Percentiles rank a stretch among this genome's conserved stretches.
Evolutionary conservation across 2,329 filamentous ascomycete species (phyloP).

Genomic region (Alternaria tenuissima): DNA sequence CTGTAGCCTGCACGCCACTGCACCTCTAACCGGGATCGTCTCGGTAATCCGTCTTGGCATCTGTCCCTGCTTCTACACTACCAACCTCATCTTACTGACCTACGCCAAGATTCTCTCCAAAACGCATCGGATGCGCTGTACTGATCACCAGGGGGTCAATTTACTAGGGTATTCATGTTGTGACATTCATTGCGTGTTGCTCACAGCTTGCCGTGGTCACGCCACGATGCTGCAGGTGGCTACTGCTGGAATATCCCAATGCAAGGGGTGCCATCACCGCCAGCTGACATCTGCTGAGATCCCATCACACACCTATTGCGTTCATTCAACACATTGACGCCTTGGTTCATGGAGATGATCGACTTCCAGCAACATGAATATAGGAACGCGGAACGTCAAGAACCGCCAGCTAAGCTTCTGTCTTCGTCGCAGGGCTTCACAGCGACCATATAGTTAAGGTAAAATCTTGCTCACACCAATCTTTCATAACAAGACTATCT

Average conservation of each 20-base stretch:
- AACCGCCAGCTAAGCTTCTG: neutral
- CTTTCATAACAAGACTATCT: neutral
- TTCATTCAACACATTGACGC: neutral
- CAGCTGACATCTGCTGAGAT: neutral
- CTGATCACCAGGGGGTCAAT: accelerated
- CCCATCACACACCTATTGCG: neutral
- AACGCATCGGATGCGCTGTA: neutral
- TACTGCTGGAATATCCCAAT: neutral
- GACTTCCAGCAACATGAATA: neutral
- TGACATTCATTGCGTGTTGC: too few relatives aligned
- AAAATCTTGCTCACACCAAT: neutral
- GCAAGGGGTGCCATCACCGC: neutral
- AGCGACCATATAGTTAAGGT: neutral
- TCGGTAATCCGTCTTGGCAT: constrained; percentile 21
- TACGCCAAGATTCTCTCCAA: neutral
- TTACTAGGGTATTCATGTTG: accelerated
- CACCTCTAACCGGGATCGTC: constrained; percentile 25
- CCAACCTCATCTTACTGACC: neutral
- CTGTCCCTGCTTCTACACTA: neutral
- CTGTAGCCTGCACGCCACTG: constrained; percentile 32
- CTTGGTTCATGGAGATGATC: neutral
- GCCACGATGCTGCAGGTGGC: neutral
- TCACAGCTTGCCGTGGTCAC: neutral
- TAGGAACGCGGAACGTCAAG: neutral
- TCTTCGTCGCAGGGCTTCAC: neutral